A percentile compares a stretch with the other conserved stretches of the same genome.
These are phyloP conservation scores for Chlamydomonas eustigma DNA, from an alignment of 139 green algal species.

Conservation along the genomic window DNA sequence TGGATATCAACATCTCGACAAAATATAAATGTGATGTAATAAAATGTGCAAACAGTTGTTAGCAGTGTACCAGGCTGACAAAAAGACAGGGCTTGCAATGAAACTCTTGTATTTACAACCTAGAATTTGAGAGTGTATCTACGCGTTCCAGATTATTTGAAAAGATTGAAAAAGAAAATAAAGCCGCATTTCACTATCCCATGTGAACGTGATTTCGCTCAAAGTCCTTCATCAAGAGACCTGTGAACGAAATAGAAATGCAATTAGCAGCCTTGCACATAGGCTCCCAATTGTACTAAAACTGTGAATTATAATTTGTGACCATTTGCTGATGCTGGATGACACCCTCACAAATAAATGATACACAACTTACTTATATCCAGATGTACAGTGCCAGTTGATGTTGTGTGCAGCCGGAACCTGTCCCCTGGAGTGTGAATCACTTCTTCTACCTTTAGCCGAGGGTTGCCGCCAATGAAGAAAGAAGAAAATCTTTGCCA, in stretches of 20 bases:
- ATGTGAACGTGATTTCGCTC: constrained; percentile 47
- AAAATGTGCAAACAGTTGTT: too few relatives aligned
- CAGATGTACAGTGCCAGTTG: constrained; percentile 54
- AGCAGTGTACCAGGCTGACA: too few relatives aligned
- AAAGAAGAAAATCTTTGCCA: constrained; percentile 54
- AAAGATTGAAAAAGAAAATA: too few relatives aligned
- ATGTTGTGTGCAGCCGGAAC: constrained; percentile 63
- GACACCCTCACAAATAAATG: not conserved
- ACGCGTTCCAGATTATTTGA: too few relatives aligned
- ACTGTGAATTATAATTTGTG: not conserved
- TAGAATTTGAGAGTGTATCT: too few relatives aligned
- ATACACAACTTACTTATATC: constrained; percentile 37
- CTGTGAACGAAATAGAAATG: constrained; percentile 11
- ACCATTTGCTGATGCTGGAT: not conserved
- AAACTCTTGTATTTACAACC: too few relatives aligned
- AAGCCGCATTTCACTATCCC: too few relatives aligned
- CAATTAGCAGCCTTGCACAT: not conserved
- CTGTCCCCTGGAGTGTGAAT: constrained; percentile 63
- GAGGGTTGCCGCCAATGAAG: constrained; percentile 61
- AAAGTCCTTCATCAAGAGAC: constrained; percentile 60
- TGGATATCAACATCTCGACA: too few relatives aligned
- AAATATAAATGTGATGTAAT: too few relatives aligned
- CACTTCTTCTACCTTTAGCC: constrained; percentile 66
- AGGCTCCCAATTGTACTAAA: not conserved
- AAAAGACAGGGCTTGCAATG: too few relatives aligned